Percentiles rank a stretch among this genome's conserved stretches.
phyloP scores from a whole-genome alignment of 345 rosid genomes.

The Nephelium lappaceum region DNA sequence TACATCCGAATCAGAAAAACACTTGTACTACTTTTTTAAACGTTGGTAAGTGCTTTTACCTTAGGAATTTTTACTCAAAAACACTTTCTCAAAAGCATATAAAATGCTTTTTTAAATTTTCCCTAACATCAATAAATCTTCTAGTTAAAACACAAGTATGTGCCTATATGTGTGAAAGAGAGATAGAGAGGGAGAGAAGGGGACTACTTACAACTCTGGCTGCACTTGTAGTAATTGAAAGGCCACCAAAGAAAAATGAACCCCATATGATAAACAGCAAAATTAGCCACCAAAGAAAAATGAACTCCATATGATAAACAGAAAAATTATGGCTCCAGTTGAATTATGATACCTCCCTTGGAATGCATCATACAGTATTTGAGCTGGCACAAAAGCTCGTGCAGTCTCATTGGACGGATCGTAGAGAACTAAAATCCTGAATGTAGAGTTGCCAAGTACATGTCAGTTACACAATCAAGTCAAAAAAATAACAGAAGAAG shows the following conservation, averaged over 20 bases:
- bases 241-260: conserved; percentile 70
- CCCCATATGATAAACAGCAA: conserved; percentile 62
- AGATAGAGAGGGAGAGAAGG: neutral
- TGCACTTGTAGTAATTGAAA: conserved; percentile 64
- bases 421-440: conserved; percentile 52
- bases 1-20: too few species aligned
- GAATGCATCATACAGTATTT: conserved; percentile 67
- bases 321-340: conserved; percentile 56
- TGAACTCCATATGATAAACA: conserved; percentile 62
- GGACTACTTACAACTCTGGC: conserved; percentile 55
- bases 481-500: neutral
- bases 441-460: conserved; percentile 4
- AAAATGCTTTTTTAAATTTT: too few species aligned
- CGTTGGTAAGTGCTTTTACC: too few species aligned
- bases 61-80: too few species aligned
- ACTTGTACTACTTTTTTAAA: too few species aligned
- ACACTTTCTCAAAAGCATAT: too few species aligned
- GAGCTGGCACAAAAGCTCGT: conserved; percentile 62
- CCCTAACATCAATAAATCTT: too few species aligned
- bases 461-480: neutral
- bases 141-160: neutral
- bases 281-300: conserved; percentile 71
- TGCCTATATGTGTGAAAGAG: neutral
- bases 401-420: conserved; percentile 61
- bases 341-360: conserved; percentile 59